phyloP scores from a whole-genome alignment of 306 rosid genomes.

The Cyclanthera cordifolia region DNA sequence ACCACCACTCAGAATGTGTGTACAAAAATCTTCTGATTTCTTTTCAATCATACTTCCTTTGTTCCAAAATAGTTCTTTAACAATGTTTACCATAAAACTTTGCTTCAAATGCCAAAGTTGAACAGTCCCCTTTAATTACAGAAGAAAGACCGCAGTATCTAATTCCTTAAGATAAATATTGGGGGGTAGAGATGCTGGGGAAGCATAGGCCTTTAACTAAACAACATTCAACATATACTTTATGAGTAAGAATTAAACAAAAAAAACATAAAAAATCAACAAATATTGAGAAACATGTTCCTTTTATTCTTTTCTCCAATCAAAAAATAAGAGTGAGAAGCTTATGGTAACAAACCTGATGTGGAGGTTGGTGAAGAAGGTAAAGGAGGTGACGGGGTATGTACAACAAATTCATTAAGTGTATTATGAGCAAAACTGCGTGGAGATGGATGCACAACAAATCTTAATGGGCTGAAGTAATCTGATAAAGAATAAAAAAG shows the following conservation, averaged over 20 bases:
- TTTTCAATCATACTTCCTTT: slow-evolving; percentile 3
- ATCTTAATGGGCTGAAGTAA: neutral
- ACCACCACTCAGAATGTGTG: too few species aligned
- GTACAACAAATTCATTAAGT: slow-evolving; percentile 17
- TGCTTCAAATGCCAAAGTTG: neutral
- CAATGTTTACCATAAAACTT: neutral
- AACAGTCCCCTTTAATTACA: neutral
- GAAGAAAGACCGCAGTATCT: neutral
- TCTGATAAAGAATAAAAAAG: neutral
- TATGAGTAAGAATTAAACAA: neutral
- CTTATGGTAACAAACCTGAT: slow-evolving; percentile 11
- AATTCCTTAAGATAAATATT: neutral
- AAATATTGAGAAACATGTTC: neutral
- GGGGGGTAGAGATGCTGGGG: neutral
- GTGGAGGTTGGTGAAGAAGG: slow-evolving; percentile 19
- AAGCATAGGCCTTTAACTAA: neutral
- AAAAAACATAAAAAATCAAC: neutral
- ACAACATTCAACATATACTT: neutral
- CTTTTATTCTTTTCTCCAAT: neutral
- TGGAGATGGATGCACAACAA: slow-evolving; percentile 1
- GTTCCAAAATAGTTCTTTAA: neutral
- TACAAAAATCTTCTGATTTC: neutral
- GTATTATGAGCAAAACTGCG: slow-evolving; percentile 50
- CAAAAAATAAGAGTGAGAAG: neutral
- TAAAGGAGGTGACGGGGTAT: slow-evolving; percentile 29